phyloP scores from a whole-genome alignment of 139 green algal species.

The Chlamydomonas applanata region DNA sequence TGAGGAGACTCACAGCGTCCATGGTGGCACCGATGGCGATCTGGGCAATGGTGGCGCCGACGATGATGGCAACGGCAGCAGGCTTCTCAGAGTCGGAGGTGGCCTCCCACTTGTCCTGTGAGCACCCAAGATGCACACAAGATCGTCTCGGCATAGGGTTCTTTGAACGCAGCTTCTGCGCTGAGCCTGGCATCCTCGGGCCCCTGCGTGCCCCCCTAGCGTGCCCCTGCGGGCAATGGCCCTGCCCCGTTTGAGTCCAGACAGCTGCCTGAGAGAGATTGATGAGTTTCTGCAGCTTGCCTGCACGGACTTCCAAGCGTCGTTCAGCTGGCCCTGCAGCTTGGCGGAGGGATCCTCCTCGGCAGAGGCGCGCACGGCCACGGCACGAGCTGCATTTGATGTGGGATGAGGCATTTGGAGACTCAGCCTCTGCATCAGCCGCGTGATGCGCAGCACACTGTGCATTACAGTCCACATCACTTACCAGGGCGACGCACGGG shows the following conservation, averaged over 20 bases:
- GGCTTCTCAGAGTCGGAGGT: constrained; percentile 42
- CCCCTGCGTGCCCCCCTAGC: background rate
- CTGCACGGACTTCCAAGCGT: background rate
- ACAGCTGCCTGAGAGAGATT: background rate
- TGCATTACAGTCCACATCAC: too few species aligned
- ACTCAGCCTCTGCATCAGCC: too few species aligned
- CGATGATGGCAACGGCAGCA: constrained; percentile 39
- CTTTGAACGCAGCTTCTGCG: background rate
- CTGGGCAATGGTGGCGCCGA: constrained; percentile 30
- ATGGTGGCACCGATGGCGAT: constrained; percentile 36
- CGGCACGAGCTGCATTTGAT: background rate
- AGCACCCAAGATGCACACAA: background rate
- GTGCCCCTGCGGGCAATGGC: background rate
- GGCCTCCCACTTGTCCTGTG: constrained; percentile 33
- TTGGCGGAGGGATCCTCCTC: constrained; percentile 3
- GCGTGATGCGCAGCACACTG: too few species aligned
- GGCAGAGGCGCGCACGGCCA: background rate
- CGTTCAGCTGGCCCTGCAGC: background rate
- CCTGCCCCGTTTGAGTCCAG: background rate
- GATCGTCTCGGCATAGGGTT: too few species aligned
- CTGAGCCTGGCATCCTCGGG: background rate
- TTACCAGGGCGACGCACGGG: too few species aligned
- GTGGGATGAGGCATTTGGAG: too few species aligned
- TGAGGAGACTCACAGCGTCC: constrained; percentile 14
- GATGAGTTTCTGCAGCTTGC: background rate